Percentiles rank a stretch among this genome's conserved stretches.
Conservation (phyloP, 176 grass and related monocot genomes). For the Zea mays region Zm-B73-REFERENCE-NAM-5.0 NC_050096.1:10674501-10675000, state of each 20-base stretch:
- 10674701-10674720: background rate
- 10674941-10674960: background rate
- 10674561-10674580: slow-evolving; percentile 19
- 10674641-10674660: slow-evolving; percentile 22
- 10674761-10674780: background rate
- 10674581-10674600: slow-evolving; percentile 88
- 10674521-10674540: background rate
- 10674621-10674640: slow-evolving; percentile 21
- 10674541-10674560: background rate
- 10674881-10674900: background rate
- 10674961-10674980: background rate
- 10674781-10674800: slow-evolving; percentile 31
- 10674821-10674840: background rate
- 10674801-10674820: background rate
- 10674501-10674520: slow-evolving; percentile 34
- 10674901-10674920: slow-evolving; percentile 39
- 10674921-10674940: slow-evolving; percentile 27
- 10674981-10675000: background rate
- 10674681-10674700: background rate
- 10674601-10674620: slow-evolving; percentile 70
- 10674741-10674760: background rate
- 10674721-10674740: background rate
- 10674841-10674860: slow-evolving; percentile 21
- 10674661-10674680: background rate
- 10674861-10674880: background rate